These are phyloP conservation scores for Ascochyta rabiei DNA, from an alignment of 2,329 filamentous ascomycete genomes.

Conservation along the genomic window DNA sequence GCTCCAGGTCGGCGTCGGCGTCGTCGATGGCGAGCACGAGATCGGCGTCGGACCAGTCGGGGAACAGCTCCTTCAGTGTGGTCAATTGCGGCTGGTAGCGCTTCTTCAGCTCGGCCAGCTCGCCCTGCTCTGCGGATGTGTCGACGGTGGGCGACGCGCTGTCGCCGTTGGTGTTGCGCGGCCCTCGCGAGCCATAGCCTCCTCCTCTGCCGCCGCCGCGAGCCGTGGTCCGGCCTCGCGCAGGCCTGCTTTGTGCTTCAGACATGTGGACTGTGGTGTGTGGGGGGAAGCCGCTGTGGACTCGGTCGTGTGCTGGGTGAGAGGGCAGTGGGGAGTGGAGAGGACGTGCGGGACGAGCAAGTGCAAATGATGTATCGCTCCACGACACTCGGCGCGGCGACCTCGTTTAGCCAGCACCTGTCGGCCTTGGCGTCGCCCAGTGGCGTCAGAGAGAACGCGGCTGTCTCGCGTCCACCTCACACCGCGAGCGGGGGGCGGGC, in stretches of 20 bases:
- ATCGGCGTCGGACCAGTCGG: conserved; percentile 94
- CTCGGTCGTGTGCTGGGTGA: conserved; percentile 32
- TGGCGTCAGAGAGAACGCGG: conserved; percentile 16
- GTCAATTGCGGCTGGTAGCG: conserved; percentile 80
- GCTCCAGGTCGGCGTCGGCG: conserved; percentile 74
- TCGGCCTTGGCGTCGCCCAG: conserved; percentile 16
- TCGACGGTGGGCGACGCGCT: conserved; percentile 65
- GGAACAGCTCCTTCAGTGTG: conserved; percentile 90
- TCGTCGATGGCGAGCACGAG: conserved; percentile 92
- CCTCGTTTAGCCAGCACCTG: conserved; percentile 23
- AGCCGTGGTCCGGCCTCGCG: conserved; percentile 88
- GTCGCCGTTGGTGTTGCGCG: conserved; percentile 71
- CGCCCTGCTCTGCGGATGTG: conserved; percentile 79
- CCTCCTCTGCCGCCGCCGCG: conserved; percentile 82
- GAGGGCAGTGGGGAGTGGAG: conserved; percentile 31
- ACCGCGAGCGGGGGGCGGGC: neutral
- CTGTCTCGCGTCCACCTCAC: conserved; percentile 8
- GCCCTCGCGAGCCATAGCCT: conserved; percentile 63
- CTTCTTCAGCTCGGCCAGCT: conserved; percentile 90
- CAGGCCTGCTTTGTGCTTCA: conserved; percentile 86
- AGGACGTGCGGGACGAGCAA: conserved; percentile 32
- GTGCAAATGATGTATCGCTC: conserved; percentile 40
- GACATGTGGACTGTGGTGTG: conserved; percentile 72
- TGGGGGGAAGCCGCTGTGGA: conserved; percentile 38
- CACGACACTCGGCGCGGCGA: conserved; percentile 36